A percentile compares a stretch with the other conserved stretches of the same genome.
phyloP scores from a whole-genome alignment of 106 monocot genomes.

The Apostasia ramifera region DNA sequence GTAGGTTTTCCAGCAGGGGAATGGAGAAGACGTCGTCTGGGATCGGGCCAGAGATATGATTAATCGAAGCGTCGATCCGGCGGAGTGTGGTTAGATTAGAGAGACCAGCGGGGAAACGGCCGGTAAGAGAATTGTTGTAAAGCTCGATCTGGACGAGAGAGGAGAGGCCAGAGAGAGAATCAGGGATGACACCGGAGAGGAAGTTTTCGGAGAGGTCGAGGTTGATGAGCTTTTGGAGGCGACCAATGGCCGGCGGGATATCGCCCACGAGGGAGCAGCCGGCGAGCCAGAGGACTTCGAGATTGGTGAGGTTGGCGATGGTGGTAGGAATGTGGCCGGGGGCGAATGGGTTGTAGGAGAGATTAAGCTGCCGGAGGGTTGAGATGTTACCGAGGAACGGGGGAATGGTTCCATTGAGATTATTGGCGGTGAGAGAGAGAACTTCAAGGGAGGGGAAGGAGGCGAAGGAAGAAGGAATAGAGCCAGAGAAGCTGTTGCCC shows the following conservation, averaged over 20 bases:
- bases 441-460: slow-evolving; percentile 30
- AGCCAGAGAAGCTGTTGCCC: slow-evolving; percentile 61
- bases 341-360: slow-evolving; percentile 67
- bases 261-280: slow-evolving; percentile 36
- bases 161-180: slow-evolving; percentile 25
- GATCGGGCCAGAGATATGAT: slow-evolving; percentile 49
- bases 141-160: slow-evolving; percentile 68
- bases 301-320: slow-evolving; percentile 34
- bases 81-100: slow-evolving; percentile 35
- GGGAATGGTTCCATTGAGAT: slow-evolving; percentile 32
- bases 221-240: slow-evolving; percentile 25
- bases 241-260: slow-evolving; percentile 31
- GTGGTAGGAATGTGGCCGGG: slow-evolving; percentile 33
- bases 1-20: slow-evolving; percentile 48
- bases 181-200: slow-evolving; percentile 47
- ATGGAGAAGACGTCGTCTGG: slow-evolving; percentile 47
- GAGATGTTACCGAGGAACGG: slow-evolving; percentile 26
- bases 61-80: slow-evolving; percentile 48
- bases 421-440: slow-evolving; percentile 53
- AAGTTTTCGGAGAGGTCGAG: slow-evolving; percentile 18
- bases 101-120: slow-evolving; percentile 45
- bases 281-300: slow-evolving; percentile 51
- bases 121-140: slow-evolving; percentile 54
- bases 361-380: slow-evolving; percentile 50
- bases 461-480: slow-evolving; percentile 41